These are phyloP conservation scores for Penicillium canescens DNA, from an alignment of 495 filamentous ascomycete species.

Conservation along the genomic window DNA sequence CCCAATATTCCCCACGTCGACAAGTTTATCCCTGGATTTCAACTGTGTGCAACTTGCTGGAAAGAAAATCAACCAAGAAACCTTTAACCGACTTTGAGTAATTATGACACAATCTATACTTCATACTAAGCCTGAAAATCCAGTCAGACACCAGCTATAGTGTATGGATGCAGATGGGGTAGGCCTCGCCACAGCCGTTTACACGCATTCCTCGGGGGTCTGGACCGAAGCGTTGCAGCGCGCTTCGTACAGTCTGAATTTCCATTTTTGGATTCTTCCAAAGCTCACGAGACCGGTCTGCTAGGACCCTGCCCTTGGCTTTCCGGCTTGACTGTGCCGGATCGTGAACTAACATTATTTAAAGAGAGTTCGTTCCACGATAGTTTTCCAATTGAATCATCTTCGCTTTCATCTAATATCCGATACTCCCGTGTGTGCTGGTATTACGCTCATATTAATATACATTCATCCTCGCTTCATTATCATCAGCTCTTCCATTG, in stretches of 20 bases:
- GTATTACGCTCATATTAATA: not conserved
- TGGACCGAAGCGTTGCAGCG: not conserved
- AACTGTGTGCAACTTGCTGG: no score
- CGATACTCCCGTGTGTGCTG: not conserved
- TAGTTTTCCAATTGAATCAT: not conserved
- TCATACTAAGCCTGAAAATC: no score
- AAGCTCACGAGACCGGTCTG: slow-evolving; percentile 11
- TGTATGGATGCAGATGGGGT: not conserved
- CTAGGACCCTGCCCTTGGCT: not conserved
- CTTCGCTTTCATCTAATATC: not conserved
- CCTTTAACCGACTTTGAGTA: no score
- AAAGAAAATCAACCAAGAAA: no score
- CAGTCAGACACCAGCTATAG: no score
- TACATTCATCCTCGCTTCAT: not conserved
- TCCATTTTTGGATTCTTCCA: not conserved
- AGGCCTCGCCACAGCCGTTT: slow-evolving; percentile 6
- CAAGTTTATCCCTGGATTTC: not conserved
- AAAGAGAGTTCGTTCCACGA: not conserved
- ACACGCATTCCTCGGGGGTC: slow-evolving; percentile 2
- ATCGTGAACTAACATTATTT: slow-evolving; percentile 1
- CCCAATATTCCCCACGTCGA: not conserved
- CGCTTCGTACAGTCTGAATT: slow-evolving; percentile 6
- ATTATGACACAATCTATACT: no score
- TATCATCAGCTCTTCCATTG: not conserved
- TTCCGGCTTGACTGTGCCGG: not conserved